These are phyloP conservation scores for Centrapalus pauciflorus DNA, from an alignment of 129 eudicot genomes.

Conservation along the genomic window DNA sequence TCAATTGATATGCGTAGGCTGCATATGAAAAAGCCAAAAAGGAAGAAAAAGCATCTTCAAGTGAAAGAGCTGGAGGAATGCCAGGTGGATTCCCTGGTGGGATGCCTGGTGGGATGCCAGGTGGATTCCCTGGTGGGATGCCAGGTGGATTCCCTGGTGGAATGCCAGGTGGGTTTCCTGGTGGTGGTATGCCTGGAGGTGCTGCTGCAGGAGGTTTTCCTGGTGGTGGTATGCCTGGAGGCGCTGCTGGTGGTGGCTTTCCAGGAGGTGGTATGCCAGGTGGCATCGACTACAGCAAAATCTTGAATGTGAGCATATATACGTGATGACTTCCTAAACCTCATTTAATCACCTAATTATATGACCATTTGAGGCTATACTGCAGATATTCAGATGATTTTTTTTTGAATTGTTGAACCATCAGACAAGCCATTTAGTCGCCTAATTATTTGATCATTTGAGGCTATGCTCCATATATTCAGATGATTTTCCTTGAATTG, in stretches of 20 bases:
- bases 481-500: neutral
- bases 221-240: constrained; percentile 44
- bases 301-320: constrained; percentile 59
- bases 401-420: neutral
- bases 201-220: constrained; percentile 15
- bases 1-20: constrained; percentile 43
- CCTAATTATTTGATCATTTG: neutral
- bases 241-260: constrained; percentile 27
- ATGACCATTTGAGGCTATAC: no score
- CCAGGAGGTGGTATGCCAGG: constrained; percentile 70
- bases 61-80: constrained; percentile 54
- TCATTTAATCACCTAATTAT: neutral
- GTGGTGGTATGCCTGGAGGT: constrained; percentile 41
- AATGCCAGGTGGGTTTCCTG: constrained; percentile 46
- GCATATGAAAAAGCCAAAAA: constrained; percentile 89
- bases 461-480: neutral
- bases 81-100: constrained; percentile 56
- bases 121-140: constrained; percentile 55
- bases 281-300: constrained; percentile 76
- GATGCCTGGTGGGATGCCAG: constrained; percentile 43
- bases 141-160: constrained; percentile 81
- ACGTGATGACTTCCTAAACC: neutral
- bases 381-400: no score
- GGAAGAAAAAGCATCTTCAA: constrained; percentile 76
- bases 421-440: no score